Evolutionary conservation across 306 rosid genomes (phyloP).

Genomic region (Rubus idaeus): DNA sequence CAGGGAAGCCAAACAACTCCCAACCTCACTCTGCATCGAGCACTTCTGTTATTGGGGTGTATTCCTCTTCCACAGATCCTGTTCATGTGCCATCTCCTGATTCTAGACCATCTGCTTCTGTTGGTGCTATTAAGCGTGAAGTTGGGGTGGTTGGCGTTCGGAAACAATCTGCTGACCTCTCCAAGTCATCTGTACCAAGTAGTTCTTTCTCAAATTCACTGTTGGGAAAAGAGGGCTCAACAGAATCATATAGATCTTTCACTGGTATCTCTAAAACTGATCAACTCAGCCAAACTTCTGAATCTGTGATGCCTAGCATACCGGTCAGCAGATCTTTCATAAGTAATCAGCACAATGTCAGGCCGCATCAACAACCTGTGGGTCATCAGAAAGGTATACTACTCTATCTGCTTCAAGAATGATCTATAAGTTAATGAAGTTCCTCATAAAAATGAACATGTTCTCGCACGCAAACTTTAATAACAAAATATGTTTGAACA

Average conservation of each 20-base stretch:
- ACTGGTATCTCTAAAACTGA: slow-evolving; percentile 56
- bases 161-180: slow-evolving; percentile 61
- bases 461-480: background rate
- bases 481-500: background rate
- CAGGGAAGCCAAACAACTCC: slow-evolving; percentile 47
- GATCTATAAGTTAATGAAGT: background rate
- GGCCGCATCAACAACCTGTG: slow-evolving; percentile 67
- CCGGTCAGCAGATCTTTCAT: slow-evolving; percentile 50
- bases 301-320: slow-evolving; percentile 52
- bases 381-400: slow-evolving; percentile 91
- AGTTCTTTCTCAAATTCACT: slow-evolving; percentile 53
- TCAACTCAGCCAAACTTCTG: slow-evolving; percentile 54
- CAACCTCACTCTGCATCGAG: slow-evolving; percentile 55
- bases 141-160: slow-evolving; percentile 92
- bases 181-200: slow-evolving; percentile 52
- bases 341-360: slow-evolving; percentile 56
- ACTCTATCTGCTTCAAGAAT: slow-evolving; percentile 4
- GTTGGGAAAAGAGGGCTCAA: slow-evolving; percentile 56
- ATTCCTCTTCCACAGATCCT: slow-evolving; percentile 96
- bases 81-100: slow-evolving; percentile 99
- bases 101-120: slow-evolving; percentile 77
- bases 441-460: background rate
- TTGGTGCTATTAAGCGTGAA: slow-evolving; percentile 97
- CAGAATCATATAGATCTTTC: slow-evolving; percentile 67
- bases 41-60: slow-evolving; percentile 81